phyloP scores from a whole-genome alignment of 768 basidiomycete genomes.

The Lactarius quietus region DNA sequence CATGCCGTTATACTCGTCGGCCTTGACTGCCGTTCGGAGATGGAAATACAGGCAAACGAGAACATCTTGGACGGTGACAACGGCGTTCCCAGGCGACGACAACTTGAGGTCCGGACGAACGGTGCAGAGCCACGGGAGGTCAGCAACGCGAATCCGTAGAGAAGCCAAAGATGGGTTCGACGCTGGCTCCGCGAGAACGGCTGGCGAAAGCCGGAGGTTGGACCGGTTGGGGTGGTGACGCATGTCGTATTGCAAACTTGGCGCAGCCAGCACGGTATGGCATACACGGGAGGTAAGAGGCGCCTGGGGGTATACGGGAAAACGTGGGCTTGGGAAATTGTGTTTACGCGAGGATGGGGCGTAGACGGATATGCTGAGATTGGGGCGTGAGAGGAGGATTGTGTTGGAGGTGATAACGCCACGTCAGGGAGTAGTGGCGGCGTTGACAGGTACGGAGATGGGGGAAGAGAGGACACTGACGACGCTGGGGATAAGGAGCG shows the following conservation, averaged over 20 bases:
- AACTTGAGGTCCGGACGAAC: background rate
- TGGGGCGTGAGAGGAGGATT: background rate
- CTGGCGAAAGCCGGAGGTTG: background rate
- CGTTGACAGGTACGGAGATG: conserved; percentile 17
- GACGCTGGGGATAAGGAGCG: too few species aligned
- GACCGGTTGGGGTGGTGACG: background rate
- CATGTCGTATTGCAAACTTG: conserved; percentile 8
- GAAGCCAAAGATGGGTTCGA: background rate
- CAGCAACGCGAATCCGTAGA: too few species aligned
- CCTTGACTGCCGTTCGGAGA: conserved; percentile 14
- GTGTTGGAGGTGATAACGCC: conserved; percentile 4
- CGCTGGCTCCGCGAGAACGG: background rate
- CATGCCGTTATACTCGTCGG: conserved; percentile 6
- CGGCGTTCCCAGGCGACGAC: conserved; percentile 6
- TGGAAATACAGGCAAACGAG: conserved; percentile 3
- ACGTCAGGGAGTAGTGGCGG: conserved; percentile 12
- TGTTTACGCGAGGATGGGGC: conserved; percentile 1
- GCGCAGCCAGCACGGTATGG: background rate
- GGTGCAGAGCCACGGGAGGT: conserved; percentile 9
- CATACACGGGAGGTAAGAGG: background rate
- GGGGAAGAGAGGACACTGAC: too few species aligned
- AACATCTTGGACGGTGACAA: conserved; percentile 14
- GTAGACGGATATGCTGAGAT: conserved; percentile 1
- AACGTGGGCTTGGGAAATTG: background rate
- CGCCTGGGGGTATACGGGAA: background rate